Evolutionary conservation across 2,329 filamentous ascomycete genomes (phyloP).

Genomic region (Ophiostoma montium): DNA sequence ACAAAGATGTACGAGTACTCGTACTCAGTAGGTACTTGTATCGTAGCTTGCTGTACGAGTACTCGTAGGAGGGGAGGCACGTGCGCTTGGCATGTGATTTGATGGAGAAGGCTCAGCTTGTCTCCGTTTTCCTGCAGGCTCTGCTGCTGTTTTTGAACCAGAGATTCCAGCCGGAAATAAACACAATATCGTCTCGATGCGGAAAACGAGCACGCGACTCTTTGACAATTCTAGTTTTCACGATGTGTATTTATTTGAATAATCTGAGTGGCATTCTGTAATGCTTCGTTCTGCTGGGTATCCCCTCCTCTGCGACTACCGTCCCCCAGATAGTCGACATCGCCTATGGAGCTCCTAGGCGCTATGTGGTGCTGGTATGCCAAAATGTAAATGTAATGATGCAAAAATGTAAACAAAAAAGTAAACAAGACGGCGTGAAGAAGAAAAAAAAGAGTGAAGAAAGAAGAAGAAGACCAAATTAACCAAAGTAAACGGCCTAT

Average conservation of each 20-base stretch:
- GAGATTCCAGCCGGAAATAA: not conserved
- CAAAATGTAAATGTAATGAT: no score
- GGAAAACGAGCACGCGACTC: not conserved
- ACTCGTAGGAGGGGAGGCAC: not conserved
- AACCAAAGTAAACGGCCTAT: no score
- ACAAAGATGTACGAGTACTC: no score
- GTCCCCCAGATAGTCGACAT: no score
- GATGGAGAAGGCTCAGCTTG: not conserved
- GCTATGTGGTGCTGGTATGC: no score
- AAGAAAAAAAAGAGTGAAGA: not conserved
- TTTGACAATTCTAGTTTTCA: not conserved
- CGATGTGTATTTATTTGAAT: not conserved
- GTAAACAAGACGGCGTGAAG: no score
- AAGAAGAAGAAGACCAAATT: not conserved
- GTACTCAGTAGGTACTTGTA: no score
- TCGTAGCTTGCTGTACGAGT: not conserved
- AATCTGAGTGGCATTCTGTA: not conserved
- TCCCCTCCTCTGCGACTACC: not conserved
- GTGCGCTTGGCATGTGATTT: not conserved
- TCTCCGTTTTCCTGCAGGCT: not conserved
- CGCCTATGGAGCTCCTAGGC: no score
- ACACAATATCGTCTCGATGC: not conserved
- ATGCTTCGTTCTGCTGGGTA: conserved; percentile 1
- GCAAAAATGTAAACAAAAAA: no score
- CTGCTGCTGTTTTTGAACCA: not conserved